Evolutionary conservation across 306 rosid genomes (phyloP), one percentile per base, ranked within the genome.

Genomic region (Quillaja saponaria): DNA sequence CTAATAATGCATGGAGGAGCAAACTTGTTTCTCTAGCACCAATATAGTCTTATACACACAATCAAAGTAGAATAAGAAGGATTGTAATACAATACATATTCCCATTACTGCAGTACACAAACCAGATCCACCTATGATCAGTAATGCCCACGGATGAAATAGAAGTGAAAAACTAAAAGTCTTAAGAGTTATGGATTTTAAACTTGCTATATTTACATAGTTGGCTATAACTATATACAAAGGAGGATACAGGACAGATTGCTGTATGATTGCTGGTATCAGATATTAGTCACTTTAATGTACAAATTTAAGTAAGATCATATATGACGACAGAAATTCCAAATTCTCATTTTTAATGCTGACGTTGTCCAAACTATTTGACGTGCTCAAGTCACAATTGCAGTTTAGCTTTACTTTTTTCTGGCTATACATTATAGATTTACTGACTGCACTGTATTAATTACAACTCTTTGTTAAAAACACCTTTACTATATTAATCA

Each of bases 221-320:
- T n/a, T n/a, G 31, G 31, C 20, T 25, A 42, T 35, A 15, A 7
- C 35, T 14, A 70, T 13, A 33, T 14, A 49, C 39, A 20, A 46
- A n/a, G 37, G 42, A 75, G 31, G 42, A 35, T 2, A 51, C 34
- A n/a, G 8, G 15, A 44, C 7, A 63, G 11, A 69, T 0, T 14
- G 39, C 20, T 11, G 42, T 55, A 7, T 44, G 17, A 11, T 16
- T 19, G 33, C 25, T 19, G 56, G 33, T 19, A 37, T 9, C 49
- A 52, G 8, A 53, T 69, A 67, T 52, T n/a, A 49, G 31, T 58
- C 8, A 7, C 34, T 33, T 42, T 35, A 25, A 60, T 21, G 13
- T 17, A 33, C 48, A 25, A 25, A 56, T 34, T 63, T 52, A 65
- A 38, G 63, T 13, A 41, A 18, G 45, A 58, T 12, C 41, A 60